phyloP scores from a whole-genome alignment of 78 protist species.

The Dictyostelium citrinum region DNA sequence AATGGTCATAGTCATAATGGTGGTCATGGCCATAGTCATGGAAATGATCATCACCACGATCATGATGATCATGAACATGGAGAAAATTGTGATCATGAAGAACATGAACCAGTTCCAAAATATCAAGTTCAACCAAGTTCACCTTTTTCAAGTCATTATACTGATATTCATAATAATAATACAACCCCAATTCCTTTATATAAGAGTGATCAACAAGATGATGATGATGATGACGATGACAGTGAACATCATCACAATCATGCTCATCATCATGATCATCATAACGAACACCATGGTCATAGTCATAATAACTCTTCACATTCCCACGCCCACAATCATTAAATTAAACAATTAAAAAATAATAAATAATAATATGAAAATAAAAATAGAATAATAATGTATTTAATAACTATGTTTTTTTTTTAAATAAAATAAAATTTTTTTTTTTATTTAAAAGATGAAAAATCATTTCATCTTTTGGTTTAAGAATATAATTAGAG shows the following conservation, averaged over 20 bases:
- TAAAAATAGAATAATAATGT: not conserved
- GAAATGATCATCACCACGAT: not conserved
- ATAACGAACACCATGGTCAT: not conserved
- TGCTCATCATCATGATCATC: not conserved
- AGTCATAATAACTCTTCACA: not conserved
- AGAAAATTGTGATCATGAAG: not conserved
- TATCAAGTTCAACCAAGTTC: slow-evolving; percentile 12
- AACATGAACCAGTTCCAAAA: slow-evolving; percentile 9
- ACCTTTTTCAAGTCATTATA: not conserved
- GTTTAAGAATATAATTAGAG: not conserved
- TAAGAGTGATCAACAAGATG: not conserved
- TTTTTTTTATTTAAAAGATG: not conserved
- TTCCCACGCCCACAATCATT: not conserved
- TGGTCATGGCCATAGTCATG: slow-evolving; percentile 19
- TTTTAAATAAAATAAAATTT: not conserved
- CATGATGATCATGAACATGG: not conserved
- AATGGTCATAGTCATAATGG: not conserved
- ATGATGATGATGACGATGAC: not conserved
- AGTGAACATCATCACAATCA: no score
- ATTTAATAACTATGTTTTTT: not conserved
- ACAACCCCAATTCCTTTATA: not conserved
- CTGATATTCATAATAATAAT: not conserved
- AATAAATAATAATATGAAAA: not conserved
- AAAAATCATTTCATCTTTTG: not conserved
- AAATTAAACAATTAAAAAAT: not conserved